Conservation (phyloP, 352 stramenopile species). For the Blastocystis sp. region DNA sequence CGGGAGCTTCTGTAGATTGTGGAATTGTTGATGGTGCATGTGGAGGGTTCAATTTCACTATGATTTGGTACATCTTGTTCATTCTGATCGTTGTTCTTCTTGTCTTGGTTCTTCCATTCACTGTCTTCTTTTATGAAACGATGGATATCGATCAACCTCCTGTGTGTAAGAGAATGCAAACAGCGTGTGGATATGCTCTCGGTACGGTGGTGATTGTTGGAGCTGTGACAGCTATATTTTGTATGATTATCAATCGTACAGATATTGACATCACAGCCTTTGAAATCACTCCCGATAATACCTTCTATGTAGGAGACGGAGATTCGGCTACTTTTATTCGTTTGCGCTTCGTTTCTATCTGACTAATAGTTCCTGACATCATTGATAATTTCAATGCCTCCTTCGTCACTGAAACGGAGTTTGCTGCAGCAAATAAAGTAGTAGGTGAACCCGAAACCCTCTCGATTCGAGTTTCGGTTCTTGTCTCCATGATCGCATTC, state of each 20-base stretch:
- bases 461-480: neutral
- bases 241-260: slow-evolving; percentile 16
- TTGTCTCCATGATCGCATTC: slow-evolving; percentile 11
- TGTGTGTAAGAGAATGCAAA: slow-evolving; percentile 8
- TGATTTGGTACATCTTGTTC: slow-evolving; percentile 58
- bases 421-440: neutral
- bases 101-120: slow-evolving; percentile 38
- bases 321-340: neutral
- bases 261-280: slow-evolving; percentile 12
- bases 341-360: neutral
- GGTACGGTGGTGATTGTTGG: slow-evolving; percentile 17
- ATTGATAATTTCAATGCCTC: neutral
- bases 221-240: slow-evolving; percentile 37
- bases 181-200: slow-evolving; percentile 7
- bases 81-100: slow-evolving; percentile 48
- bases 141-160: slow-evolving; percentile 60
- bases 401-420: neutral
- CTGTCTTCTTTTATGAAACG: slow-evolving; percentile 60
- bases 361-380: neutral
- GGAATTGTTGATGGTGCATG: neutral
- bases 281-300: slow-evolving; percentile 12
- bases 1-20: slow-evolving; percentile 7
- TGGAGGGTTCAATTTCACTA: slow-evolving; percentile 16
- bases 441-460: neutral
- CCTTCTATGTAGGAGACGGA: neutral